Percentiles rank a stretch among this genome's conserved stretches.
Evolutionary conservation across 164 flowering plant genomes (phyloP).

Genomic region (Malania oleifera): DNA sequence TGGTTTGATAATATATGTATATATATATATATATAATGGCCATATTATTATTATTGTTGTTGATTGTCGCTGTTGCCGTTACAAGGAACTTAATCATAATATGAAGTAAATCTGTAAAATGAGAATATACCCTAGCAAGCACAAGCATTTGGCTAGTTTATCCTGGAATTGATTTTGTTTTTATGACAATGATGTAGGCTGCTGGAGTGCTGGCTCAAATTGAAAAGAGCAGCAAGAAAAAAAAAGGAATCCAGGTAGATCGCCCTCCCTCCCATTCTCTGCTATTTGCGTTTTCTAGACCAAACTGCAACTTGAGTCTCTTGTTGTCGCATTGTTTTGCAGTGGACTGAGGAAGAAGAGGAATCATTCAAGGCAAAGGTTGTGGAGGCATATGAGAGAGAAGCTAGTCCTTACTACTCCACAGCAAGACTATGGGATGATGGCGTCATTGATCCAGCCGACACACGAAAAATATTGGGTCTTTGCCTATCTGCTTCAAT

Average conservation of each 20-base stretch:
- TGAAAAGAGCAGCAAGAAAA: constrained; percentile 74
- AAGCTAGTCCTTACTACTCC: constrained; percentile 79
- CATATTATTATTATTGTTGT: no score
- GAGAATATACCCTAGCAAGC: no score
- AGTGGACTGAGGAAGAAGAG: constrained; percentile 89
- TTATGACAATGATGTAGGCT: constrained; percentile 46
- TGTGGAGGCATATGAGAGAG: constrained; percentile 80
- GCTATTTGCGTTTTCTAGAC: not conserved
- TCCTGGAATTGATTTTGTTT: no score
- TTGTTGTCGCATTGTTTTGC: constrained; percentile 8
- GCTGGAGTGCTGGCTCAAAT: constrained; percentile 93
- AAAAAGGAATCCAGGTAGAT: constrained; percentile 68
- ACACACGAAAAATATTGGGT: constrained; percentile 74
- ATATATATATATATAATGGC: no score
- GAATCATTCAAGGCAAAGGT: constrained; percentile 72
- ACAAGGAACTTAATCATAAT: no score
- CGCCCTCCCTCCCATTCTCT: not conserved
- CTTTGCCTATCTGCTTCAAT: constrained; percentile 71
- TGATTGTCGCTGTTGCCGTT: no score
- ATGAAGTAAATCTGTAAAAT: no score
- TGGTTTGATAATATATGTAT: no score
- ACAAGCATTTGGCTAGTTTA: no score
- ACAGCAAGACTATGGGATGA: constrained; percentile 98
- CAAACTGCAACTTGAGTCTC: no score
- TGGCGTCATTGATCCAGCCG: constrained; percentile 93